Evolutionary conservation across 2,329 filamentous ascomycete species (phyloP), one percentile per base, ranked within the genome.

Genomic region (Aaosphaeria arxii): DNA sequence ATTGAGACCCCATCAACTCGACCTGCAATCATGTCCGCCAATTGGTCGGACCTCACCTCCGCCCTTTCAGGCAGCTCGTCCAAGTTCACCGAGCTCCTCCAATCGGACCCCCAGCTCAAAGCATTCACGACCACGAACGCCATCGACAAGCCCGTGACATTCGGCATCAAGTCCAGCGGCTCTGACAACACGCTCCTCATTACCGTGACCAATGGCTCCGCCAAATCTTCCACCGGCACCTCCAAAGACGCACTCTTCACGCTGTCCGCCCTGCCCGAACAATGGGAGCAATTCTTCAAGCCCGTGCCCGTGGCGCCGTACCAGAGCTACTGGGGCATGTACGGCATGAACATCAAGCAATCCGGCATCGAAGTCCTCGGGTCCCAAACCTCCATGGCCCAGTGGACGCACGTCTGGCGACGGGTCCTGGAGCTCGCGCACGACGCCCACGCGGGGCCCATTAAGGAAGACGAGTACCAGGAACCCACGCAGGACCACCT

Each of bases 311-410:
- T 64, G 1, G 67, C 66, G 55, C 73, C 73, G 11, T 74, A 76
- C 49, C 73, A 76, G 48, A 73, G 70, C 47, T 76, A 74, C 53
- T 75, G 72, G 73, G 70, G 70, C 57, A 69, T 67, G 69, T 71
- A 72, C 44, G 71, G 72, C 28, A 74, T 77, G 76, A 77, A 74
- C 51, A 72, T 74, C 58, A 76, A 77, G 49, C 76, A 79, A 50
- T 63, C 76, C 45, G 75, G 76, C 17, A 74, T 76, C 38, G 69
- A 74, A 28, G 68, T 78, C 5, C 56, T 70, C n/a, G 77, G 77
- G 28, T 69, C 77, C 49, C 67, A 77, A 51, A 67, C 63, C 11
- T 68, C 70, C 11, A 78, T 75, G 38, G 70, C 68, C 5, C 71
- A 69, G 31, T 75, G 70, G 71, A 71, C 72, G 1, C 74, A 74